Conservation (phyloP, 768 basidiomycete genomes). For the Leccinum aurantiacum region DNA sequence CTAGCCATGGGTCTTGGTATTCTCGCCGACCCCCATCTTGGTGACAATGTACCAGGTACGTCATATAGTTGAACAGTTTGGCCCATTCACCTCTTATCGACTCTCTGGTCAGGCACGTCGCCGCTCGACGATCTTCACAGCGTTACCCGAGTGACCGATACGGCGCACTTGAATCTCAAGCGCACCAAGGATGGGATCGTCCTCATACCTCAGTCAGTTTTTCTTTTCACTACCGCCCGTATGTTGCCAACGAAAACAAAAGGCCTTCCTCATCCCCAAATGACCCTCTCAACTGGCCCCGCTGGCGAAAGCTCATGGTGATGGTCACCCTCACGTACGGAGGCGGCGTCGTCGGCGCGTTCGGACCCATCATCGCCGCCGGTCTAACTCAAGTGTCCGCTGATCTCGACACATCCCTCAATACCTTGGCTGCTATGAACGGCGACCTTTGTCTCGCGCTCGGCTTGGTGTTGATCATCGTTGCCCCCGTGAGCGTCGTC, state of each 20-base stretch:
- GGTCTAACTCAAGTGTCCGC: background rate
- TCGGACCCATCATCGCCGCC: background rate
- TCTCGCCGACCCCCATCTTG: background rate
- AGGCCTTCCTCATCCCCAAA: background rate
- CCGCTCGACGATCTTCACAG: background rate
- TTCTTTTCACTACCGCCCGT: background rate
- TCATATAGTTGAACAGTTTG: background rate
- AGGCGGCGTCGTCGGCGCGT: background rate
- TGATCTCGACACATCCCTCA: background rate
- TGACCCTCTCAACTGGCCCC: background rate
- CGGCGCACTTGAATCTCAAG: background rate
- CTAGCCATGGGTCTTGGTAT: background rate
- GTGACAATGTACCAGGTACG: constrained; percentile 1
- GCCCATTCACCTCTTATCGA: background rate
- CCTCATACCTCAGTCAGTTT: background rate
- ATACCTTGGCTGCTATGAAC: background rate
- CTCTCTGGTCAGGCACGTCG: background rate
- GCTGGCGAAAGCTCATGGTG: constrained; percentile 1
- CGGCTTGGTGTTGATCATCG: background rate
- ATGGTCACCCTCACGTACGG: background rate
- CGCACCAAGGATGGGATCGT: background rate
- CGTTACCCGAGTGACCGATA: background rate
- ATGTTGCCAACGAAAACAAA: background rate
- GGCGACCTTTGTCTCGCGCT: background rate
- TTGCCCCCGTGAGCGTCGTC: background rate